These are phyloP conservation scores for Peziza echinospora DNA, from an alignment of 495 filamentous ascomycete species.

Conservation along the genomic window DNA sequence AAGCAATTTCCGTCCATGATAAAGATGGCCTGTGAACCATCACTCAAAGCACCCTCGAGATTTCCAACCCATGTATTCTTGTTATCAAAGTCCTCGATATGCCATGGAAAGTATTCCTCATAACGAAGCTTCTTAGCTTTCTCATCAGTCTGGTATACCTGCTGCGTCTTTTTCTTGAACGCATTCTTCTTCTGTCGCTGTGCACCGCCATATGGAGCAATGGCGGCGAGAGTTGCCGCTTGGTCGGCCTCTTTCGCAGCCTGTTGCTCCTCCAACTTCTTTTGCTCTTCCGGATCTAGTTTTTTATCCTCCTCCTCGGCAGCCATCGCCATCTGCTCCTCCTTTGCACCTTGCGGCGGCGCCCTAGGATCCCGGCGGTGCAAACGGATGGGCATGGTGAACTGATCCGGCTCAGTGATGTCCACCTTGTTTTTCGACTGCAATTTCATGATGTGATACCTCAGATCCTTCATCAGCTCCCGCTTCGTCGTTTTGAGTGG, in stretches of 20 bases:
- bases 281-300: slow-evolving; percentile 37
- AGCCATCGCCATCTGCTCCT: slow-evolving; percentile 26
- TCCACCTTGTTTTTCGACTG: slow-evolving; percentile 42
- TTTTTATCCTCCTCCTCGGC: slow-evolving; percentile 27
- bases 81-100: slow-evolving; percentile 85
- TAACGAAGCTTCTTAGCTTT: slow-evolving; percentile 74
- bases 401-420: slow-evolving; percentile 53
- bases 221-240: slow-evolving; percentile 65
- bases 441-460: slow-evolving; percentile 70
- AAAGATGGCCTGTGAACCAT: slow-evolving; percentile 51
- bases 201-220: slow-evolving; percentile 47
- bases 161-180: slow-evolving; percentile 58
- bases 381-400: slow-evolving; percentile 65
- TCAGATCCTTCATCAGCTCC: slow-evolving; percentile 53
- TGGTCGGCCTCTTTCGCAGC: slow-evolving; percentile 62
- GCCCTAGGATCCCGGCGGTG: slow-evolving; percentile 77
- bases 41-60: slow-evolving; percentile 66
- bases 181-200: slow-evolving; percentile 37
- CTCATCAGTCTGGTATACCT: slow-evolving; percentile 40
- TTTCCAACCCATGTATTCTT: slow-evolving; percentile 83
- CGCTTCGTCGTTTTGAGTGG: slow-evolving; percentile 55
- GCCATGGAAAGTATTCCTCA: slow-evolving; percentile 89
- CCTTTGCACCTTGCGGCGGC: slow-evolving; percentile 33
- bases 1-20: slow-evolving; percentile 44
- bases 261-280: slow-evolving; percentile 44